Base-by-base conservation (phyloP, 2,329 filamentous ascomycete species). In the Boeremia exigua region DNA sequence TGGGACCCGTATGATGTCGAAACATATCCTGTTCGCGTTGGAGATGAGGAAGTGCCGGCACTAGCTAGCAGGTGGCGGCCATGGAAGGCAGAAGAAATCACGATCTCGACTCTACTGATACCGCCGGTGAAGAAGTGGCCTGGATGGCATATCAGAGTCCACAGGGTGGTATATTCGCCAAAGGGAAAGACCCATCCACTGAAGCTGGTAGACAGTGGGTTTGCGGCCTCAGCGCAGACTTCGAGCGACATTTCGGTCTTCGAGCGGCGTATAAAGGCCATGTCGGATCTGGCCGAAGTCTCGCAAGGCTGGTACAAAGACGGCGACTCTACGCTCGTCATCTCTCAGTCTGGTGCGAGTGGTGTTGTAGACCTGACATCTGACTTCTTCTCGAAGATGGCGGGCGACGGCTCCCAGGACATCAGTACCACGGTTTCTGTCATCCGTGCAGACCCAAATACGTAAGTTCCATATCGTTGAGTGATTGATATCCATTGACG, bases 371-470 rank as follows among this genome's bases (percentile, higher is more conserved):
- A 65, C 27, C 29, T 65, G 42, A 65, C 56, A 1, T 19, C 36
- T 0, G 27, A 33, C 3, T 61, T 60, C 19, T n/a, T 27, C 12
- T 10, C 19, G 12, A 46, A 33, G 6, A 6, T 29, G 4, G 19
- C 12, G 10, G 12, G 14, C 3, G n/a, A 10, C 2, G 10, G 3
- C 7, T 7, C 4, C 1, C 2, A 4, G 6, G 28, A 33, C 19
- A 17, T 23, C 11, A 23, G n/a, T 12, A 39, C 43, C 6, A 25
- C 39, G 17, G 23, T 19, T 10, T 39, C 8, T 0, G 56, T 60
- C 25, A 58, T 66, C 29, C 51, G 57, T 5, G 61, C 63, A 4
- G 61, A 66, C 45, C 63, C 63, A 12, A 66, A 66, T 34, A 66
- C 63, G 63, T 63, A 48, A 58, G 62, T 57, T 4, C 11, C 9